These are phyloP conservation scores for Bacterosira constricta DNA, from an alignment of 108 stramenopile genomes.

Conservation along the genomic window DNA sequence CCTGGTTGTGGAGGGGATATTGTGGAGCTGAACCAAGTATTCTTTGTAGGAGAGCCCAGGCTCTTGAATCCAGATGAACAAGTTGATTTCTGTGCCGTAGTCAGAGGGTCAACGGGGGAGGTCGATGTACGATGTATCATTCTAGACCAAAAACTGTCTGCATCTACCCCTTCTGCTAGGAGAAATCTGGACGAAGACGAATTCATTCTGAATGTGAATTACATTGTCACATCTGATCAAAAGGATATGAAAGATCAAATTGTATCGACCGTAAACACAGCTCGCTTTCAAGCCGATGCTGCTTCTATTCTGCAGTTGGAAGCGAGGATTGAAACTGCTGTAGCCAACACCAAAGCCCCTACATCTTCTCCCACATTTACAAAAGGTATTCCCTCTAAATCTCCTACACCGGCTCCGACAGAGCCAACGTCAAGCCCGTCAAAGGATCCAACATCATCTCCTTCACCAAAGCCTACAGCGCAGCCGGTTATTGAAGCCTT, in stretches of 20 bases:
- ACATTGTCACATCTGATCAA: conserved; percentile 9
- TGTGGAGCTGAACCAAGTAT: conserved; percentile 8
- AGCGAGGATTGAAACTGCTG: neutral
- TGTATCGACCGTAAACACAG: neutral
- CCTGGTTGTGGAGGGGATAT: conserved; percentile 34
- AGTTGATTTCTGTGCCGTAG: conserved; percentile 13
- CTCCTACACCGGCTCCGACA: no score
- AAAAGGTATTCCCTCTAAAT: no score
- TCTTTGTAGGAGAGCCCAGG: conserved; percentile 16
- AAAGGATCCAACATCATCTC: no score
- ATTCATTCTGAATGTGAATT: conserved; percentile 1
- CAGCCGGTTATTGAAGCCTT: no score
- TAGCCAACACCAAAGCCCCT: no score
- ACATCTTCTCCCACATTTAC: no score
- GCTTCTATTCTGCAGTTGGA: neutral
- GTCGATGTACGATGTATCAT: conserved; percentile 17
- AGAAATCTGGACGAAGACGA: neutral
- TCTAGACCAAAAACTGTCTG: neutral
- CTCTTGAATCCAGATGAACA: conserved; percentile 31
- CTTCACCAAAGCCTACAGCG: no score
- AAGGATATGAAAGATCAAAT: neutral
- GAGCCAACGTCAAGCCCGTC: no score
- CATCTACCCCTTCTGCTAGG: neutral
- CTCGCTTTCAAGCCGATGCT: conserved; percentile 5
- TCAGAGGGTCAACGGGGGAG: neutral